Base-by-base conservation (phyloP, 2,329 filamentous ascomycete genomes). In the Didymellaceae sp. region DNA sequence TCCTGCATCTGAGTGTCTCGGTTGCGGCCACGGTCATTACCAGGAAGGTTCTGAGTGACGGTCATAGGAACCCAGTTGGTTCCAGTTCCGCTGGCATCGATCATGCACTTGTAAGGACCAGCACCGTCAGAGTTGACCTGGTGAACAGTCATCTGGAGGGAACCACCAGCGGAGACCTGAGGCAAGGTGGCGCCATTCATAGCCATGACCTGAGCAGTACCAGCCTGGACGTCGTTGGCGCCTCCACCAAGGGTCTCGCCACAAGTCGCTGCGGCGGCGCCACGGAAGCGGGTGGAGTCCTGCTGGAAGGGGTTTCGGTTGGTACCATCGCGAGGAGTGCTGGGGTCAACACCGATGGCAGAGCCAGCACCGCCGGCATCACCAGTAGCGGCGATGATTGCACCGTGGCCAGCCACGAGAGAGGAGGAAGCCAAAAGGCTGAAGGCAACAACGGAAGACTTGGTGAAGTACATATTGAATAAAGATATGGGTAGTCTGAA, bases 61-160 rank as follows among this genome's bases (percentile, higher is more conserved):
- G 78, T 71, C 66, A 84, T 81, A 53, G 79, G 71, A 17, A 72
- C 67, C 79, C 82, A 86, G 57, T 74, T 67, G 38, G 75, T 65
- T 18, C 78, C 84, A 4, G 83, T 85, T 47, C 76, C 85, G 49
- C 84, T 83, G 46, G 76, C 70, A 63, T 86, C 85, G 66, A 87
- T 84, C 78, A 84, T 84, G 75, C 84, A 86, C 6, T 75, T 80
- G 72, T 86, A 87, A 2, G 85, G 84, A 9, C 86, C 86, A 52
- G 82, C 85, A 50, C 86, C 86, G 58, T 88, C 86, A 28, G 77
- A 77, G 72, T 87, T 88, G 68, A 88, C 84, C 68, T 87, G 85
- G 73, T 87, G 85, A 8, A 87, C 75, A 1, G 83, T 87, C 78
- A 88, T 86, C 59, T 74, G 74, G 53, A 88, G 61, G 46, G 77